Percentiles rank a stretch among this genome's conserved stretches.
Evolutionary conservation across 2,329 filamentous ascomycete species (phyloP).

Genomic region (Byssothecium circinans): DNA sequence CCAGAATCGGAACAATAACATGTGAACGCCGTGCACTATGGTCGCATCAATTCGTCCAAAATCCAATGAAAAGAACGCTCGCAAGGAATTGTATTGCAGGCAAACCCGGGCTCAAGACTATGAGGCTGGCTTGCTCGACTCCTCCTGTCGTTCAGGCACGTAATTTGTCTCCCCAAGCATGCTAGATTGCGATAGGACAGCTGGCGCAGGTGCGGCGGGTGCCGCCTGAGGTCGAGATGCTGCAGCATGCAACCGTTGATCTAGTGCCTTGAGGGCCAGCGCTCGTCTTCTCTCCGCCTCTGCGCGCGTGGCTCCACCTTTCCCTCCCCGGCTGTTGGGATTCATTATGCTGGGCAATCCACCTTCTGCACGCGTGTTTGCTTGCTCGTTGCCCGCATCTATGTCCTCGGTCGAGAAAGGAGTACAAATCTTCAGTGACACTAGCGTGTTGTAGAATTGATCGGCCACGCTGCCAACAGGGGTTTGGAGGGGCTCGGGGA

Average conservation of each 20-base stretch:
- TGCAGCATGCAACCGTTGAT: conserved; percentile 88
- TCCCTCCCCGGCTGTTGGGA: conserved; percentile 49
- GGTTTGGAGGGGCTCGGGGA: conserved; percentile 81
- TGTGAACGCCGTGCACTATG: conserved; percentile 10
- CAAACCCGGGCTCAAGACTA: background rate
- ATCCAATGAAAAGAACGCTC: conserved; percentile 1
- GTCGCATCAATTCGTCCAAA: conserved; percentile 2
- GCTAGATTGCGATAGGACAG: conserved; percentile 30
- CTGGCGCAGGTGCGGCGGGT: conserved; percentile 42
- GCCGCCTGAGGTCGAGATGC: conserved; percentile 54
- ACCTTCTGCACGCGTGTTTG: conserved; percentile 64
- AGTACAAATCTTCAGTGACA: conserved; percentile 75
- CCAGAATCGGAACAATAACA: background rate
- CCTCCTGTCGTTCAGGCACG: conserved; percentile 44
- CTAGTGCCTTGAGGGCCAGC: conserved; percentile 84
- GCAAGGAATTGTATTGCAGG: background rate
- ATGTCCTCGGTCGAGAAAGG: conserved; percentile 84
- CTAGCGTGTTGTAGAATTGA: conserved; percentile 72
- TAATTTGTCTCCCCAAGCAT: conserved; percentile 48
- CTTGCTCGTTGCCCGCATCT: conserved; percentile 71
- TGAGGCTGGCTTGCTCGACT: conserved; percentile 19
- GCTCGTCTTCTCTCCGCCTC: conserved; percentile 90
- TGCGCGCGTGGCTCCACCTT: conserved; percentile 70
- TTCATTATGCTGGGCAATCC: conserved; percentile 63
- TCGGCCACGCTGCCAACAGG: conserved; percentile 73